phyloP scores from a whole-genome alignment of 345 rosid species.

The Microcos paniculata region DNA sequence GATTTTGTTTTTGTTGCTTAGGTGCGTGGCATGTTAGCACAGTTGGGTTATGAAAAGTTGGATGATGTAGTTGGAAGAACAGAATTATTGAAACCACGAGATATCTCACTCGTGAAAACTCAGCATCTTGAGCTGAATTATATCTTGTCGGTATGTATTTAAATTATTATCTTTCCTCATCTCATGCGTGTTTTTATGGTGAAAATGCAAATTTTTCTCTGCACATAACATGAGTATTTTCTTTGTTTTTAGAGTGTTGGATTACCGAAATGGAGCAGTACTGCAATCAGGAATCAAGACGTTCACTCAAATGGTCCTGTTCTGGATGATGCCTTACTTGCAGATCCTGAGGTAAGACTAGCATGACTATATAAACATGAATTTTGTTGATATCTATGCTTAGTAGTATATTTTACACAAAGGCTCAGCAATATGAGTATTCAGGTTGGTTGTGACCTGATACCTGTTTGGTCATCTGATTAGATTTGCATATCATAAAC shows the following conservation, averaged over 20 bases:
- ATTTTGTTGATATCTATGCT: neutral
- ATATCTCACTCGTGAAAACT: conserved; percentile 93
- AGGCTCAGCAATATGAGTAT: neutral
- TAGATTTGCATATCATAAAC: neutral
- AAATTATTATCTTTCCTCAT: conserved; percentile 7
- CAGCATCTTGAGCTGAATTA: conserved; percentile 94
- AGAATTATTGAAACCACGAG: conserved; percentile 75
- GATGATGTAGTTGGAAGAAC: conserved; percentile 91
- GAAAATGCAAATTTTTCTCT: conserved; percentile 2
- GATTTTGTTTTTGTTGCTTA: conserved; percentile 24
- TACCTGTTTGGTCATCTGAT: neutral
- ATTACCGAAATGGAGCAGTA: conserved; percentile 83
- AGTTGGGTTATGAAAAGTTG: conserved; percentile 83
- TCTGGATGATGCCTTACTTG: conserved; percentile 74
- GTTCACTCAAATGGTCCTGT: conserved; percentile 88
- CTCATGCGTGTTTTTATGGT: conserved; percentile 5
- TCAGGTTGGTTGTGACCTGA: neutral
- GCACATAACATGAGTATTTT: conserved; percentile 9
- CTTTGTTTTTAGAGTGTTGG: conserved; percentile 64
- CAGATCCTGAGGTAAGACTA: conserved; percentile 75
- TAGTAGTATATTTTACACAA: neutral
- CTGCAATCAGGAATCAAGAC: conserved; percentile 84
- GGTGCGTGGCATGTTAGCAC: conserved; percentile 96
- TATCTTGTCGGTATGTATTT: conserved; percentile 62
- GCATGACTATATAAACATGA: neutral